phyloP scores from a whole-genome alignment of 2,329 filamentous ascomycete species.

The Penicillium sp. region DNA sequence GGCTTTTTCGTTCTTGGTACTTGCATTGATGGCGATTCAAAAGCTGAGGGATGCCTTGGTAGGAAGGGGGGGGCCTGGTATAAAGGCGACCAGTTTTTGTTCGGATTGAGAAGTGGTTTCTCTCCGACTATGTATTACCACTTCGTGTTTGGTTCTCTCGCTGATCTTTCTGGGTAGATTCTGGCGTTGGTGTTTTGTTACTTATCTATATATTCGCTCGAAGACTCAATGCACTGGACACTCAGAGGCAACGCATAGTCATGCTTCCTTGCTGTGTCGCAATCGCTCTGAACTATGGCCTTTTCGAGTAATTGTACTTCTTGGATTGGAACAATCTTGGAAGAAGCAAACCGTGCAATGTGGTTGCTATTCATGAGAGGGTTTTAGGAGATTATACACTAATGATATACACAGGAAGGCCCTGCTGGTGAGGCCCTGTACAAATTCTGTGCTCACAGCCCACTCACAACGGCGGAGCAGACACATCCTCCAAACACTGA shows the following conservation, averaged over 20 bases:
- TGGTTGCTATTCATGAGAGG: background rate
- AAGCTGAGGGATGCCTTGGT: no score
- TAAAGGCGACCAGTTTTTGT: background rate
- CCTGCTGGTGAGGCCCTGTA: background rate
- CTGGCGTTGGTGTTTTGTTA: constrained; percentile 6
- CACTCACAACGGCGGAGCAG: constrained; percentile 22
- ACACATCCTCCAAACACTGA: constrained; percentile 65
- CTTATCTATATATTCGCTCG: background rate
- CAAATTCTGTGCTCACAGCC: background rate
- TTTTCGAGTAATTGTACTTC: no score
- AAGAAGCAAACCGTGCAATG: no score
- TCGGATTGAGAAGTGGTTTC: background rate
- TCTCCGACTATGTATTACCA: constrained; percentile 1
- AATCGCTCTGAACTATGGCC: background rate
- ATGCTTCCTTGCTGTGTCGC: background rate
- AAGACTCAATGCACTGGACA: background rate
- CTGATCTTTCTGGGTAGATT: background rate
- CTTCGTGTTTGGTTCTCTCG: background rate
- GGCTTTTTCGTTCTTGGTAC: background rate
- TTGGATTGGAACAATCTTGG: no score
- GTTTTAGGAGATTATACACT: background rate
- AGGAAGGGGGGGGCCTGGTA: no score
- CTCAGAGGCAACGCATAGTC: background rate
- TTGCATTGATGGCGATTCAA: constrained; percentile 1
- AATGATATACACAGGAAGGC: background rate